phyloP scores from a whole-genome alignment of 2,329 filamentous ascomycete species.

The Zopfia rhizophila region DNA sequence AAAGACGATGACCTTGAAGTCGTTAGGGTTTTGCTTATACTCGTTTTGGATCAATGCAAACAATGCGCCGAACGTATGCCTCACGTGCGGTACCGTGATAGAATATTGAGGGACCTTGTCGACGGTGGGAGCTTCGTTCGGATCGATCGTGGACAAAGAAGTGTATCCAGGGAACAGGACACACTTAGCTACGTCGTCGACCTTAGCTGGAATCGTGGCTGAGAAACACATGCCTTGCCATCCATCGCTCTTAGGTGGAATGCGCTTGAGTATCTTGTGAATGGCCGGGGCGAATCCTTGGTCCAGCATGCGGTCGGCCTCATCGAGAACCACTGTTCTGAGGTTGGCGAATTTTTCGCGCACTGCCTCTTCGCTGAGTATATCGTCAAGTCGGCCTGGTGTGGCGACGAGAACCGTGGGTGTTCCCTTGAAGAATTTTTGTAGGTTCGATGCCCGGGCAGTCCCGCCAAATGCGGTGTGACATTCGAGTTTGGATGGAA shows the following conservation, averaged over 20 bases:
- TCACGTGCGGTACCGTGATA: constrained; percentile 55
- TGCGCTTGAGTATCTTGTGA: constrained; percentile 60
- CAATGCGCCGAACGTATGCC: constrained; percentile 58
- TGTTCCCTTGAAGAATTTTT: constrained; percentile 46
- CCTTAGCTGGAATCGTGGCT: constrained; percentile 57
- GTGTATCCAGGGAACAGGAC: constrained; percentile 56
- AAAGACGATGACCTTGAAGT: constrained; percentile 60
- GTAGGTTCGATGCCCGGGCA: constrained; percentile 43
- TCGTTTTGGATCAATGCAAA: constrained; percentile 59
- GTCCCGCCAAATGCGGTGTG: constrained; percentile 58
- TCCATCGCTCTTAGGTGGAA: constrained; percentile 62
- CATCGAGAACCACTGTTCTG: constrained; percentile 58
- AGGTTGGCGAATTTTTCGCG: constrained; percentile 58
- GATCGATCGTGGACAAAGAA: constrained; percentile 56
- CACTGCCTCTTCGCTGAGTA: constrained; percentile 56
- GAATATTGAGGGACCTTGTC: constrained; percentile 62
- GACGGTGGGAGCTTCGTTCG: constrained; percentile 57
- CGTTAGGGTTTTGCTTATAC: constrained; percentile 47
- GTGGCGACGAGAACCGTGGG: constrained; percentile 60
- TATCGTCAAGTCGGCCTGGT: constrained; percentile 60
- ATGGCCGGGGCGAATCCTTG: constrained; percentile 65
- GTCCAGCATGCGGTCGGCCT: constrained; percentile 60
- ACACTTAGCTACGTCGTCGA: constrained; percentile 57
- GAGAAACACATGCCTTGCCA: constrained; percentile 64
- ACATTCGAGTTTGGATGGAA: constrained; percentile 52